These are phyloP conservation scores for Lumnitzera littorea DNA, from an alignment of 345 rosid genomes.

Conservation along the genomic window DNA sequence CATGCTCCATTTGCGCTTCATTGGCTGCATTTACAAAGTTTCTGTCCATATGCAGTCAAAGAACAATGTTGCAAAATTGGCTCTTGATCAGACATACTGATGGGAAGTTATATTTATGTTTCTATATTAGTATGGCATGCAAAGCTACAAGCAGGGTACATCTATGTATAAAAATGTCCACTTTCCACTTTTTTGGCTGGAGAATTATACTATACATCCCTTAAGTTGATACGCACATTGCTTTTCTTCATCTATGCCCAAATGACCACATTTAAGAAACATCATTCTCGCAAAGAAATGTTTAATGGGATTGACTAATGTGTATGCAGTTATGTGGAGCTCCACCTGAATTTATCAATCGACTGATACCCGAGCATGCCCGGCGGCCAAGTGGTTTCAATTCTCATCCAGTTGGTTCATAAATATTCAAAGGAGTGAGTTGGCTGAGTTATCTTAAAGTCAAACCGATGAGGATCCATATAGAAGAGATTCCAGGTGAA, in stretches of 20 bases:
- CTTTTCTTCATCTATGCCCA: background rate
- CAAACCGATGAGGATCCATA: background rate
- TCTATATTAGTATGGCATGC: no score
- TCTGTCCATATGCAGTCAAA: no score
- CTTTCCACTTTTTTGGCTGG: no score
- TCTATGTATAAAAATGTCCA: no score
- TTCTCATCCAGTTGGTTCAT: conserved; percentile 28
- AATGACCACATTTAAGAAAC: background rate
- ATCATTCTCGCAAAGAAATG: background rate
- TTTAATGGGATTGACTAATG: background rate
- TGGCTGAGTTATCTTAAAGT: conserved; percentile 3
- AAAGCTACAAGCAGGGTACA: no score
- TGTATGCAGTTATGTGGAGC: conserved; percentile 51
- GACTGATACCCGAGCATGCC: conserved; percentile 65
- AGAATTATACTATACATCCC: no score
- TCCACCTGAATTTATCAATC: conserved; percentile 56
- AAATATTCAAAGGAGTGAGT: conserved; percentile 2
- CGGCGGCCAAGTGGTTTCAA: conserved; percentile 36
- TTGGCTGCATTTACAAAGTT: no score
- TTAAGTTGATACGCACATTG: no score
- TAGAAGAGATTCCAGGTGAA: conserved; percentile 41
- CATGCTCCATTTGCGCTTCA: no score
- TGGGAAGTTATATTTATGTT: no score
- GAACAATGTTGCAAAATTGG: no score
- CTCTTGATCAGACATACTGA: no score